Percentiles rank a stretch among this genome's conserved stretches.
Conservation (phyloP, 176 grass and related monocot species). For the Tillandsia fasciculata region DNA sequence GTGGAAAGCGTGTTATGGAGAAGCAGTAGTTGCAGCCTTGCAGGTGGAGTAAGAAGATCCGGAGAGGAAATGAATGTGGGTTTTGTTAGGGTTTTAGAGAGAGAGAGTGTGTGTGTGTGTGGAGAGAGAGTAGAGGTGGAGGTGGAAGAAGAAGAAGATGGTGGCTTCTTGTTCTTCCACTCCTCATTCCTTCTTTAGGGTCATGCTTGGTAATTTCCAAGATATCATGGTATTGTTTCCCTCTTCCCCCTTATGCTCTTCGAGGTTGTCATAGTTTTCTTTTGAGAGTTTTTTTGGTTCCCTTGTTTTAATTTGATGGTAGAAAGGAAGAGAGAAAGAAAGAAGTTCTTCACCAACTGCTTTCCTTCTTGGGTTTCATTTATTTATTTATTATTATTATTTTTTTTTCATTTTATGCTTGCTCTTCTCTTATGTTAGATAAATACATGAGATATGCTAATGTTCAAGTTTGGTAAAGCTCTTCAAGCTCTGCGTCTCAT, state of each 20-base stretch:
- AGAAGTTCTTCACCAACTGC: no score
- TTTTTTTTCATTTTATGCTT: background rate
- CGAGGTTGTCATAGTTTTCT: background rate
- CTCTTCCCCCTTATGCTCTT: background rate
- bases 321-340: background rate
- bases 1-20: no score
- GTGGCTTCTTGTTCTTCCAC: background rate
- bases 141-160: background rate
- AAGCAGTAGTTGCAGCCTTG: no score
- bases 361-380: background rate
- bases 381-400: no score
- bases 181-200: conserved; percentile 32
- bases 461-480: background rate
- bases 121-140: background rate
- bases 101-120: background rate
- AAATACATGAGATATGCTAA: background rate
- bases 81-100: background rate
- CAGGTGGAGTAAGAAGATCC: background rate
- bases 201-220: conserved; percentile 24
- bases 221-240: conserved; percentile 40
- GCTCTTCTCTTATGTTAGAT: background rate
- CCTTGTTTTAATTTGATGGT: conserved; percentile 5
- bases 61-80: background rate
- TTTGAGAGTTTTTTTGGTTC: no score
- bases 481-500: no score